phyloP scores from a whole-genome alignment of 2,329 filamentous ascomycete genomes.

The Calonectria honghensis region DNA sequence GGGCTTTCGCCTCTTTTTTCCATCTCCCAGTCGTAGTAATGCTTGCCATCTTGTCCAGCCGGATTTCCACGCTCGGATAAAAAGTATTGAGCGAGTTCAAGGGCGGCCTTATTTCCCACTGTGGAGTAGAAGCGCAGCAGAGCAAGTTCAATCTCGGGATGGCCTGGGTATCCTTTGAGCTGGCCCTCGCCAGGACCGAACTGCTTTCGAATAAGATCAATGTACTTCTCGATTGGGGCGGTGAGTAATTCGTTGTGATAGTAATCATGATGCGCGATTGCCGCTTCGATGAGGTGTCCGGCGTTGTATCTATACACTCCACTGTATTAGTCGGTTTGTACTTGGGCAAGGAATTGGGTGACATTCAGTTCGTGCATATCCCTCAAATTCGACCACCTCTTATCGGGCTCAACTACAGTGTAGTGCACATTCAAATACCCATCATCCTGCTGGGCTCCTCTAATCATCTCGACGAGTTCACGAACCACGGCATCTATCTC shows the following conservation, averaged over 20 bases:
- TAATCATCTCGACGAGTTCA: constrained; percentile 75
- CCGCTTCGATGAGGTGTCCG: constrained; percentile 77
- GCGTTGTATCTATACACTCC: constrained; percentile 68
- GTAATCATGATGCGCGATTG: constrained; percentile 72
- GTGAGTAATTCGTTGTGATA: constrained; percentile 72
- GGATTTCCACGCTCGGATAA: constrained; percentile 53
- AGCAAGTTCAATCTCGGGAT: constrained; percentile 68
- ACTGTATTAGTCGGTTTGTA: neutral
- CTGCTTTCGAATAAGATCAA: constrained; percentile 68
- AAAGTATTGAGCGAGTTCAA: constrained; percentile 69
- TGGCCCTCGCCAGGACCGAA: constrained; percentile 72
- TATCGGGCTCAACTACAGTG: constrained; percentile 73
- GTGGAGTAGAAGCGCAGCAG: constrained; percentile 61
- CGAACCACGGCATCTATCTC: constrained; percentile 43
- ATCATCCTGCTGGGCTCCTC: constrained; percentile 73
- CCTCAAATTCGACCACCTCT: constrained; percentile 74
- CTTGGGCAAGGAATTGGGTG: neutral
- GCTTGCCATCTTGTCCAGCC: constrained; percentile 71
- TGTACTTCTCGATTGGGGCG: constrained; percentile 45
- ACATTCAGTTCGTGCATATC: constrained; percentile 77
- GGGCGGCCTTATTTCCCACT: constrained; percentile 60
- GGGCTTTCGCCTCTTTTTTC: constrained; percentile 68
- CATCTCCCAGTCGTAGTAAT: constrained; percentile 75
- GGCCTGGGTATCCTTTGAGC: constrained; percentile 75
- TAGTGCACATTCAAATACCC: constrained; percentile 80